These are phyloP conservation scores for Fusarium liriodendri DNA, from an alignment of 2,329 filamentous ascomycete genomes.

Conservation along the genomic window DNA sequence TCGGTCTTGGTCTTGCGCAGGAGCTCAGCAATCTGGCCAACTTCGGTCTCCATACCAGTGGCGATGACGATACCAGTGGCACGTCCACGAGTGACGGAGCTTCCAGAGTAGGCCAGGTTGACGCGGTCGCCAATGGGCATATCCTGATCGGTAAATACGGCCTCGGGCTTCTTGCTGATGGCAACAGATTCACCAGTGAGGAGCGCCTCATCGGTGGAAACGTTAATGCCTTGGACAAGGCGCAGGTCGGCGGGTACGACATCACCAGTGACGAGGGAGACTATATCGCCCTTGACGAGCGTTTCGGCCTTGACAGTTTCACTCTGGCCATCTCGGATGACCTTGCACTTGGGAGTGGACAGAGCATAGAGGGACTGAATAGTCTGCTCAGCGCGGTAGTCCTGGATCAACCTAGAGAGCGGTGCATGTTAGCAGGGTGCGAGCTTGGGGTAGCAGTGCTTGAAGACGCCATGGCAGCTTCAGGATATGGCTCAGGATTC, in stretches of 20 bases:
- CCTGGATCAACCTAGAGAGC: slow-evolving; percentile 63
- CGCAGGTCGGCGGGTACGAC: slow-evolving; percentile 77
- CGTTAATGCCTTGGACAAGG: slow-evolving; percentile 74
- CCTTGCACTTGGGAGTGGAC: slow-evolving; percentile 69
- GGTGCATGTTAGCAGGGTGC: slow-evolving; percentile 42
- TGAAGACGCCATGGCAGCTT: slow-evolving; percentile 40
- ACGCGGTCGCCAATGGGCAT: slow-evolving; percentile 75
- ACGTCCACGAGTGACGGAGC: slow-evolving; percentile 77
- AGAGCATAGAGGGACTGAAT: slow-evolving; percentile 70
- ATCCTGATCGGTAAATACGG: slow-evolving; percentile 62
- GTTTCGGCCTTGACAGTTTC: slow-evolving; percentile 65
- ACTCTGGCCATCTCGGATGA: slow-evolving; percentile 64
- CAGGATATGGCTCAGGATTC: slow-evolving; percentile 43
- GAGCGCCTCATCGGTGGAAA: slow-evolving; percentile 80
- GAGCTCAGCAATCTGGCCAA: slow-evolving; percentile 79
- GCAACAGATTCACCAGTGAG: slow-evolving; percentile 80
- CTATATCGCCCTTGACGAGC: slow-evolving; percentile 75
- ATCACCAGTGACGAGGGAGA: slow-evolving; percentile 72
- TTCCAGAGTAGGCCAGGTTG: slow-evolving; percentile 79
- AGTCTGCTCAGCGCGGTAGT: slow-evolving; percentile 71
- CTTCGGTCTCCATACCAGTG: slow-evolving; percentile 80
- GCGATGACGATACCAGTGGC: slow-evolving; percentile 75
- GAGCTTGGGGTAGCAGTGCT: slow-evolving; percentile 22
- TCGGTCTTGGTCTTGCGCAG: slow-evolving; percentile 67
- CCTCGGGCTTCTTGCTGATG: slow-evolving; percentile 72